A percentile compares a stretch with the other conserved stretches of the same genome.
These are phyloP conservation scores for Fusarium sp. DNA, from an alignment of 2,329 filamentous ascomycete genomes.

Conservation along the genomic window DNA sequence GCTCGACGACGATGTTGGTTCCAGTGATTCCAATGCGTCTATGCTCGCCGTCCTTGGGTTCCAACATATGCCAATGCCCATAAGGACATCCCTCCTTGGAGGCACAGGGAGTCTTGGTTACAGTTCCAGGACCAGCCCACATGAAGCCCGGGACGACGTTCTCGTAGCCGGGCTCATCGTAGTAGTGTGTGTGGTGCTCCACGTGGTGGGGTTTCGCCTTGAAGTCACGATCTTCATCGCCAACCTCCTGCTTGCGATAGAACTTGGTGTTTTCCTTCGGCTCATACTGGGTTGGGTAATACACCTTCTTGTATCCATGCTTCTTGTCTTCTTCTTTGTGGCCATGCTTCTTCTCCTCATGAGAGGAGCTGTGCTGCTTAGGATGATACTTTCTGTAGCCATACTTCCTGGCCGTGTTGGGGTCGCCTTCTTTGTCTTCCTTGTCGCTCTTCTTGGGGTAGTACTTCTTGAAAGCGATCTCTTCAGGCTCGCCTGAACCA, in stretches of 20 bases:
- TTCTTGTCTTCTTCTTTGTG: background rate
- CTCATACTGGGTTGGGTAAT: background rate
- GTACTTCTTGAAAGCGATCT: background rate
- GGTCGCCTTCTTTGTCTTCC: background rate
- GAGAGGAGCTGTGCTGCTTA: background rate
- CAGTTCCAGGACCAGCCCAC: background rate
- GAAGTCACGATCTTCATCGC: background rate
- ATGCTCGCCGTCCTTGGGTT: background rate
- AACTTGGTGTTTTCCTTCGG: background rate
- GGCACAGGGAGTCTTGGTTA: background rate
- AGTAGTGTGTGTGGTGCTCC: background rate
- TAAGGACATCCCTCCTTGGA: background rate
- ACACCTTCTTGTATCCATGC: background rate
- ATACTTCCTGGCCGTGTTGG: background rate
- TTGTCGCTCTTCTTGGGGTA: background rate
- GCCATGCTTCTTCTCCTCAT: background rate
- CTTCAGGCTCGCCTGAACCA: background rate
- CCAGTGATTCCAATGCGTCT: background rate
- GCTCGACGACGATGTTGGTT: background rate
- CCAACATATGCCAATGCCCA: constrained; percentile 3
- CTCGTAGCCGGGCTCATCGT: background rate
- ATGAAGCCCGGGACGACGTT: background rate
- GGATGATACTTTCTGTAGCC: background rate
- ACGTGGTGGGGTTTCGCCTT: background rate
- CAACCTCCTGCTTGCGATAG: background rate